Conservation (phyloP, 192 early-diverging fungal species). For the Dispira simplex region DNA sequence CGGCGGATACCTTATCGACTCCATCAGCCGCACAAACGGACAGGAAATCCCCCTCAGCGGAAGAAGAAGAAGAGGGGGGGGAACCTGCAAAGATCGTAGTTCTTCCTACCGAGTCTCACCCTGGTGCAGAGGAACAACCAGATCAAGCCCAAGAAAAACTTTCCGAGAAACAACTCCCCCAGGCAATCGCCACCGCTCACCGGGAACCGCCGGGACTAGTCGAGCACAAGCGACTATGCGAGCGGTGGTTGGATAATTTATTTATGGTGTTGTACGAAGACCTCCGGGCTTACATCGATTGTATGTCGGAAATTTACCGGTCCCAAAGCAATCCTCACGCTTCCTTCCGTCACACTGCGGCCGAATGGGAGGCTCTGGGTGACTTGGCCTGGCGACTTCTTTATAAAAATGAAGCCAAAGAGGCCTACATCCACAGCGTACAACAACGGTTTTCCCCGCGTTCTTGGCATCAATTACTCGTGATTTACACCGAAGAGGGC, state of each 20-base stretch:
- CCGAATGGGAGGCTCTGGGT: slow-evolving; percentile 97
- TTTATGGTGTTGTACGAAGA: slow-evolving; percentile 99
- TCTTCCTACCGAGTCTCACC: no score
- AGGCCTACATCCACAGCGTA: slow-evolving; percentile 75
- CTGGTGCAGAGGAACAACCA: background rate
- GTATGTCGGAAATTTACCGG: slow-evolving; percentile 76
- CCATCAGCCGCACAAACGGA: no score
- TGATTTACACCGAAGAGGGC: slow-evolving; percentile 48
- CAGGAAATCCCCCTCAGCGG: no score
- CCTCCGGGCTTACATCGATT: slow-evolving; percentile 84
- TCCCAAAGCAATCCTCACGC: slow-evolving; percentile 46
- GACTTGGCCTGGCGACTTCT: slow-evolving; percentile 79
- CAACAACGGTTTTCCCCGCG: slow-evolving; percentile 87
- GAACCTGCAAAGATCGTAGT: no score
- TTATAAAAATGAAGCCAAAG: slow-evolving; percentile 81
- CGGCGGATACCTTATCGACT: no score
- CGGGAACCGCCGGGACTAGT: background rate
- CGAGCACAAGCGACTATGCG: slow-evolving; percentile 79
- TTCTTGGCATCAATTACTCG: slow-evolving; percentile 74
- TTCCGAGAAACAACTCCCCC: slow-evolving; percentile 10
- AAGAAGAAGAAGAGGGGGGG: no score
- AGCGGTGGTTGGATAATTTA: slow-evolving; percentile 98
- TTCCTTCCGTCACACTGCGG: slow-evolving; percentile 80
- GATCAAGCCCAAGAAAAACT: background rate
- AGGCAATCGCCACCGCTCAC: background rate